A percentile compares a stretch with the other conserved stretches of the same genome.
These are phyloP conservation scores for Hymenoscyphus repandus DNA, from an alignment of 2,329 filamentous ascomycete species.

Conservation along the genomic window DNA sequence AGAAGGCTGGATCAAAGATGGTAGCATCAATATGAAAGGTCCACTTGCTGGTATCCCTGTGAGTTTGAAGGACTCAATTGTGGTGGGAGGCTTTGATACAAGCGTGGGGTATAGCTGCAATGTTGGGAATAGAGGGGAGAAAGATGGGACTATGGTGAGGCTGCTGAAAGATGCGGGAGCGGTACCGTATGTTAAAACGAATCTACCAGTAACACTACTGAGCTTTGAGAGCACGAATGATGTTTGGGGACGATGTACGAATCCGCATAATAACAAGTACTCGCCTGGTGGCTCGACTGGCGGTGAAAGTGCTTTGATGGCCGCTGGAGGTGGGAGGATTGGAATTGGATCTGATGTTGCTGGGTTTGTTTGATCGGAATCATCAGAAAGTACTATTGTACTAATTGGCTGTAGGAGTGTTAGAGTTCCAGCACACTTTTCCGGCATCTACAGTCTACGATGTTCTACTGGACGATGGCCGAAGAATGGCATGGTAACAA, in stretches of 20 bases:
- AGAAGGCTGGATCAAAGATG: constrained; percentile 61
- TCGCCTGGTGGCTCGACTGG: constrained; percentile 79
- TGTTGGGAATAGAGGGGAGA: constrained; percentile 68
- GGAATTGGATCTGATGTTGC: constrained; percentile 64
- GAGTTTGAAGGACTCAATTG: constrained; percentile 75
- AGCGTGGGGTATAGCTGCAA: constrained; percentile 75
- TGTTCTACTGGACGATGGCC: constrained; percentile 91
- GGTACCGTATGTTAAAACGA: constrained; percentile 89
- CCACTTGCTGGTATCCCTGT: constrained; percentile 84
- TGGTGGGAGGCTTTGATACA: constrained; percentile 78
- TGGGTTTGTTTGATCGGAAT: constrained; percentile 7
- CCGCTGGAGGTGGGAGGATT: constrained; percentile 74
- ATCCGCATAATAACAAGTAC: constrained; percentile 79
- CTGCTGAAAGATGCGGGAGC: constrained; percentile 84
- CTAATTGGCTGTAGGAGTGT: constrained; percentile 64
- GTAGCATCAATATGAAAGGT: constrained; percentile 65
- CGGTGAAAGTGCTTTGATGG: constrained; percentile 70
- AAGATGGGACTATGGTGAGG: constrained; percentile 67
- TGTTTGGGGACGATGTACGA: constrained; percentile 77
- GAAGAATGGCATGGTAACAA: constrained; percentile 75
- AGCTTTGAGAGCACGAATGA: constrained; percentile 42
- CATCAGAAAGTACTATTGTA: background rate
- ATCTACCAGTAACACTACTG: constrained; percentile 68
- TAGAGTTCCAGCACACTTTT: constrained; percentile 80
- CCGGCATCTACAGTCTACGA: constrained; percentile 79